These are phyloP conservation scores for Macrolepiota albuminosa DNA, from an alignment of 768 basidiomycete genomes.

Conservation along the genomic window DNA sequence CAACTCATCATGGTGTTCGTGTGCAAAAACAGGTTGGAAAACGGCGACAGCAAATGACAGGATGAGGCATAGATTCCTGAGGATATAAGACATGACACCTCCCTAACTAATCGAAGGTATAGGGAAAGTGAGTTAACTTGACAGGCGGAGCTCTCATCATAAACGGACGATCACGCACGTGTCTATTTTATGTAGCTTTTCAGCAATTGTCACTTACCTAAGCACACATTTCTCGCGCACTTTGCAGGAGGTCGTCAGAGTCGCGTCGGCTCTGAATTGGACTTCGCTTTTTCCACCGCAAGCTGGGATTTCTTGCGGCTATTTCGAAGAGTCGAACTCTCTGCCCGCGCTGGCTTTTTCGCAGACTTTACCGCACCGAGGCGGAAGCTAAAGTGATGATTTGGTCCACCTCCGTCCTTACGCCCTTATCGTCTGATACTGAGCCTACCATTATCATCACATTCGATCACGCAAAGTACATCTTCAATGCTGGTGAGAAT, in stretches of 20 bases:
- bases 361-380: slow-evolving; percentile 9
- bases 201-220: slow-evolving; percentile 4
- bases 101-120: neutral
- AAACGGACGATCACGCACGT: neutral
- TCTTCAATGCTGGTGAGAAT: slow-evolving; percentile 87
- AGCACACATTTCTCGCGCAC: slow-evolving; percentile 4
- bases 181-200: neutral
- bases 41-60: slow-evolving; percentile 7
- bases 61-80: slow-evolving; percentile 5
- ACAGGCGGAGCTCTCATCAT: slow-evolving; percentile 5
- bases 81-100: slow-evolving; percentile 4
- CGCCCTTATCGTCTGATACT: slow-evolving; percentile 66
- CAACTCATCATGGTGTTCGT: slow-evolving; percentile 58
- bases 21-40: slow-evolving; percentile 34
- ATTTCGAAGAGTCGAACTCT: slow-evolving; percentile 4
- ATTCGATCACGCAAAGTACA: slow-evolving; percentile 77
- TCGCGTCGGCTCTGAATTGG: slow-evolving; percentile 4
- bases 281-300: slow-evolving; percentile 2
- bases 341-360: slow-evolving; percentile 4
- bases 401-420: slow-evolving; percentile 63
- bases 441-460: slow-evolving; percentile 71
- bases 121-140: slow-evolving; percentile 7
- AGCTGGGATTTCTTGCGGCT: slow-evolving; percentile 9
- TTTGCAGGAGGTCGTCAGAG: slow-evolving; percentile 7
- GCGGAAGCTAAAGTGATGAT: slow-evolving; percentile 33